Conservation (phyloP, 2,329 filamentous ascomycete species). For the Neofusicoccum cordaticola region DNA sequence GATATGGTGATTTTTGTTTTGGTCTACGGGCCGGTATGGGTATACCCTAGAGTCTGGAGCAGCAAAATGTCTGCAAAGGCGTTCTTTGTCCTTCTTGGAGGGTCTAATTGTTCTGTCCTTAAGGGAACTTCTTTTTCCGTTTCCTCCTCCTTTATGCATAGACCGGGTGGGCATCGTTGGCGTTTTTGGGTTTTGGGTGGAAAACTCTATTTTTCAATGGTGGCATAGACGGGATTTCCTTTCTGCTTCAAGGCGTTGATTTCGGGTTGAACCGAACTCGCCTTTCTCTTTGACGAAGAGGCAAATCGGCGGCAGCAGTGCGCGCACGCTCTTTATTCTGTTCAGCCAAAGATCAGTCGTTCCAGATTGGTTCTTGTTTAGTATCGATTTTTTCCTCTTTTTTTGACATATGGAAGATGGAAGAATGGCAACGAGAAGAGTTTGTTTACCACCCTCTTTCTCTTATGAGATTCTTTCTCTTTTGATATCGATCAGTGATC, state of each 20-base stretch:
- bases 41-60: slow-evolving; percentile 19
- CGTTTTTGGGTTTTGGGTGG: background rate
- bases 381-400: background rate
- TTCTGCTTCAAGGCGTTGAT: background rate
- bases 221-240: background rate
- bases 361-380: background rate
- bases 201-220: background rate
- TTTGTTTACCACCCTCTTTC: background rate
- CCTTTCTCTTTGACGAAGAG: background rate
- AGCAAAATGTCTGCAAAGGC: slow-evolving; percentile 9
- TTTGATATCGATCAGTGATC: background rate
- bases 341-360: background rate
- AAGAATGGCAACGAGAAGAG: background rate
- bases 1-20: background rate
- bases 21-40: slow-evolving; percentile 6
- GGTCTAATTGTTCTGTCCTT: background rate
- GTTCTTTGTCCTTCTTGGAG: slow-evolving; percentile 4
- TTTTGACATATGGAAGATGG: background rate
- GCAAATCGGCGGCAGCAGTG: background rate
- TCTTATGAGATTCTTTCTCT: background rate
- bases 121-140: background rate
- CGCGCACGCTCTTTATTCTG: background rate
- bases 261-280: background rate
- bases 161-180: slow-evolving; percentile 17
- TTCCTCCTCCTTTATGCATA: slow-evolving; percentile 23